Conservation (phyloP, 371 early-diverging fungal genomes). For the Batrachochytrium dendrobatidis region DNA sequence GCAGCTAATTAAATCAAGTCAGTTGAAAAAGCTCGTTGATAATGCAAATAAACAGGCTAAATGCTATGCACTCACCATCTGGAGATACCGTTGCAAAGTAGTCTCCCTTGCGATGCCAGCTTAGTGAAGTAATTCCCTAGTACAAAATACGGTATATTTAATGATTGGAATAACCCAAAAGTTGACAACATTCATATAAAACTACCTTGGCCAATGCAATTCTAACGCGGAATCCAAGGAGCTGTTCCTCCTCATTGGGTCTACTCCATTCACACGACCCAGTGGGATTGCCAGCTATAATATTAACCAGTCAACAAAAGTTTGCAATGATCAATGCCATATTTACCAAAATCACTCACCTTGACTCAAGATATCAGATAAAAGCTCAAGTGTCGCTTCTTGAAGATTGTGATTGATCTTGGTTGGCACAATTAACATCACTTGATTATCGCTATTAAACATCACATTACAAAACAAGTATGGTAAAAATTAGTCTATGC, state of each 20-base stretch:
- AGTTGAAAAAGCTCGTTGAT: not conserved
- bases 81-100: conserved; percentile 84
- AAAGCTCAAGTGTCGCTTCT: conserved; percentile 16
- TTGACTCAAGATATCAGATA: conserved; percentile 13
- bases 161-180: not conserved
- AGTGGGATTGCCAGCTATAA: not conserved
- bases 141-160: not conserved
- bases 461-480: not conserved
- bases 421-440: conserved; percentile 14
- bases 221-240: conserved; percentile 33
- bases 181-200: not conserved
- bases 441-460: conserved; percentile 3
- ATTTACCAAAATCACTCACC: conserved; percentile 1
- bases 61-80: conserved; percentile 29
- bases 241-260: conserved; percentile 44
- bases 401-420: conserved; percentile 2
- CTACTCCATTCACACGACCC: conserved; percentile 48
- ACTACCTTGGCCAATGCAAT: conserved; percentile 1
- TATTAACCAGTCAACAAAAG: not conserved
- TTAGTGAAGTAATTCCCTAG: conserved; percentile 64
- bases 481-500: not conserved
- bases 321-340: not conserved
- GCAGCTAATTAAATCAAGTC: conserved; percentile 33
- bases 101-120: conserved; percentile 96
- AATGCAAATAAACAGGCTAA: not conserved